phyloP scores from a whole-genome alignment of 192 early-diverging fungal species.

The Backusella morwellensis region DNA sequence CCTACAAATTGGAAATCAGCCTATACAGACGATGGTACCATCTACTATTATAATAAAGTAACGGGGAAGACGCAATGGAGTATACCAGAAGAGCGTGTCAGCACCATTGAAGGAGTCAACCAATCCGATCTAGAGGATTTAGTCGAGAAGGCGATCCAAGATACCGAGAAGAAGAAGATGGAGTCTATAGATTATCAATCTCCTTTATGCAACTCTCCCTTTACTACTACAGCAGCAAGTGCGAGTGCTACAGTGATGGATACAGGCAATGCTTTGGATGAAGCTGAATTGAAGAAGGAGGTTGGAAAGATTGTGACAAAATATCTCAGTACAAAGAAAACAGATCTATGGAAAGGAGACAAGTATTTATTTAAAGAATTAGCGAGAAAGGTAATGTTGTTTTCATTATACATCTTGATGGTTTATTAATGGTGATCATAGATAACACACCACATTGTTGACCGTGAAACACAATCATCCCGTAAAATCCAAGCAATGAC shows the following conservation, averaged over 20 bases:
- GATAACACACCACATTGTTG: constrained; percentile 55
- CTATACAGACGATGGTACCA: constrained; percentile 38
- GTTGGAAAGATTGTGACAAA: constrained; percentile 30
- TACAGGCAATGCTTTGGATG: neutral
- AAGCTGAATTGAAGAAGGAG: constrained; percentile 36
- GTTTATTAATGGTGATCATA: constrained; percentile 1
- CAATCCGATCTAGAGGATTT: constrained; percentile 19
- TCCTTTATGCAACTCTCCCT: neutral
- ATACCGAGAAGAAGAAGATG: constrained; percentile 20
- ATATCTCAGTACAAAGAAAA: constrained; percentile 45
- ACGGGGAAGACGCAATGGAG: constrained; percentile 56
- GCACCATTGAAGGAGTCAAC: constrained; percentile 28
- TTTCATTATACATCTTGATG: neutral
- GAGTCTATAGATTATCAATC: neutral
- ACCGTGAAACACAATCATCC: constrained; percentile 46
- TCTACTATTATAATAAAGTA: constrained; percentile 54
- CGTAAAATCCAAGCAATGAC: constrained; percentile 41
- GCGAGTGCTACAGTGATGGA: neutral
- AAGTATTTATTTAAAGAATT: constrained; percentile 53
- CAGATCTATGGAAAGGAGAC: constrained; percentile 41
- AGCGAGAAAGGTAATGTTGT: constrained; percentile 43
- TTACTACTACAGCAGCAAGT: neutral
- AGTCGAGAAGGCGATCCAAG: constrained; percentile 25
- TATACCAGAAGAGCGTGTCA: constrained; percentile 35
- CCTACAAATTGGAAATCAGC: constrained; percentile 52